Conservation (phyloP, 352 stramenopile genomes). For the Globisporangium cylindrosporum region DNA sequence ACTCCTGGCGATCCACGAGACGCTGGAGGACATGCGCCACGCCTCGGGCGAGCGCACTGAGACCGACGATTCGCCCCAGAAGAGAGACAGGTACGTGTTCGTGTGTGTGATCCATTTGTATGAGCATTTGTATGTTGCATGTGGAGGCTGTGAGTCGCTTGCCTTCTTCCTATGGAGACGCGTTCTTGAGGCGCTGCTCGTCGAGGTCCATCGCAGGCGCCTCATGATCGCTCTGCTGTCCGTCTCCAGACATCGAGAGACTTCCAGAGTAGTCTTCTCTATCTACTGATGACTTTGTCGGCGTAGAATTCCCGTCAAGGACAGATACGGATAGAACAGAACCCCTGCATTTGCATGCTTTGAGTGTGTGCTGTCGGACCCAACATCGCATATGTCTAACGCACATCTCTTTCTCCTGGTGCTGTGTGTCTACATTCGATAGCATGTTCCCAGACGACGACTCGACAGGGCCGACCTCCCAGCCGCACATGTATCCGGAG, state of each 20-base stretch:
- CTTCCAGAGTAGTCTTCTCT: slow-evolving; percentile 3
- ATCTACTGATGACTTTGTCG: slow-evolving; percentile 88
- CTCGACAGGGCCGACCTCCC: slow-evolving; percentile 14
- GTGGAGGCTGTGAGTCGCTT: not conserved
- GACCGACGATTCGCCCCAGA: slow-evolving; percentile 48
- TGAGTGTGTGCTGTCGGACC: not conserved
- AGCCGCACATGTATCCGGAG: slow-evolving; percentile 31
- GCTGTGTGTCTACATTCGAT: slow-evolving; percentile 6
- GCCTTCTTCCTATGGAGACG: not conserved
- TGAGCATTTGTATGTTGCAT: slow-evolving; percentile 13
- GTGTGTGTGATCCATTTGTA: slow-evolving; percentile 11
- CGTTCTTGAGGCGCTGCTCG: not conserved
- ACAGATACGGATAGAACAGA: slow-evolving; percentile 88
- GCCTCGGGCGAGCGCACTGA: slow-evolving; percentile 46
- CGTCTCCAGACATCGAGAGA: slow-evolving; percentile 23
- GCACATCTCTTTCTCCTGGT: not conserved
- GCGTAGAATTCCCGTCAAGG: slow-evolving; percentile 85
- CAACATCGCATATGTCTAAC: not conserved
- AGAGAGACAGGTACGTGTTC: slow-evolving; percentile 40
- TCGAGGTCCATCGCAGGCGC: not conserved
- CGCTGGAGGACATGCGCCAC: slow-evolving; percentile 56
- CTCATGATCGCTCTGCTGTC: not conserved
- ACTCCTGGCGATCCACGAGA: slow-evolving; percentile 56
- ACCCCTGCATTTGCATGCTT: not conserved
- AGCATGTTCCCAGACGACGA: slow-evolving; percentile 22